Base-by-base conservation (phyloP, 2,329 filamentous ascomycete genomes). In the Talaromyces piceae region DNA sequence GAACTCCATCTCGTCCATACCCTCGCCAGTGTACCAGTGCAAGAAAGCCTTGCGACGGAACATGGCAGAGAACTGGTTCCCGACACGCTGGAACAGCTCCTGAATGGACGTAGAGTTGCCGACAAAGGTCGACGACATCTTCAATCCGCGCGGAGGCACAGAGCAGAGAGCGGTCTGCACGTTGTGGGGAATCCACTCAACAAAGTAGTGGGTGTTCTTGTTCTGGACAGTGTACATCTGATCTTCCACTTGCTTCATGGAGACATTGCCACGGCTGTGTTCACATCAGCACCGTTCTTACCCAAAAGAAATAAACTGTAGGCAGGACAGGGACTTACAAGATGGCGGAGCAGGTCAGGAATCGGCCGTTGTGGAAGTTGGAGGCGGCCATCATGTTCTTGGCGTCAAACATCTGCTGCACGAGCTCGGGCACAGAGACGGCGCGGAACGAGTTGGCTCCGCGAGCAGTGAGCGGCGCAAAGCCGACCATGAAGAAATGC, bases 351-450 rank as follows among this genome's bases (percentile, higher is more conserved):
- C 93, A 98, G 65, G 93, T 98, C 69, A 98, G 84, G 82, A 97
- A 98, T 68, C 93, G 93, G 74, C 93, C 93, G 76, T 97, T 98
- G 69, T 93, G 89, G 90, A 98, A 98, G 80, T 98, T 93, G 59
- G 91, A 94, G 60, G 93, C 93, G 77, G 93, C 93, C 93, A 98
- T 98, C 91, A 98, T 98, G 86, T 98, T 98, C 90, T 97, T 98
- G 69, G 93, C 91, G 81, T 98, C 93, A 81, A 95, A 98, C 90
- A 98, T 97, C 77, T 98, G 93, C 81, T 98, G 93, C 67, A 93
- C 97, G 74, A 98, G 83, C 82, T 98, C 93, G 54, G 93, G 91
- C 57, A 98, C 93, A 69, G 86, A 91, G 74, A 97, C 87, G 62
- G 93, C 91, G 71, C 93, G 93, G 91, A 97, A 98, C 64, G 88